Evolutionary conservation across 352 stramenopile species (phyloP).

Genomic region (Globisporangium cylindrosporum): DNA sequence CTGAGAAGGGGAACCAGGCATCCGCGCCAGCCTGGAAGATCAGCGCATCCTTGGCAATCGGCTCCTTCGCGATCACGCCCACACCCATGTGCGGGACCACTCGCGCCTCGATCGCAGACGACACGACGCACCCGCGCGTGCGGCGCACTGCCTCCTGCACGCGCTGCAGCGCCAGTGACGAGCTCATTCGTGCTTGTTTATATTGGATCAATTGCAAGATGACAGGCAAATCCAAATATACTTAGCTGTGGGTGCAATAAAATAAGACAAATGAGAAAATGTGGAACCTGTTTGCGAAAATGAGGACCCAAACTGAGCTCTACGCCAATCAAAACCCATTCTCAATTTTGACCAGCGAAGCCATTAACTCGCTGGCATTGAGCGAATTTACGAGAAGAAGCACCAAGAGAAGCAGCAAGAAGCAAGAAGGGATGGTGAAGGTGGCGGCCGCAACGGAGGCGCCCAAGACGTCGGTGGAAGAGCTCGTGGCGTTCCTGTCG

Average conservation of each 20-base stretch:
- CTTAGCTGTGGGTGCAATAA: neutral
- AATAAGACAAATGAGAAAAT: neutral
- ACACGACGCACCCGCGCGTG: constrained; percentile 48
- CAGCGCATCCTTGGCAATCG: constrained; percentile 55
- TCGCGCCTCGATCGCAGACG: constrained; percentile 45
- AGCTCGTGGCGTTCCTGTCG: constrained; percentile 80
- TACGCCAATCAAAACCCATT: constrained; percentile 4
- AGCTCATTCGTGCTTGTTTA: neutral
- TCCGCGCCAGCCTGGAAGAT: constrained; percentile 59
- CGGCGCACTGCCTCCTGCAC: constrained; percentile 55
- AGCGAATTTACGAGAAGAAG: constrained; percentile 6
- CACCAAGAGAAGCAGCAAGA: neutral
- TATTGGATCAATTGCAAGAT: neutral
- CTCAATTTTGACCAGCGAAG: constrained; percentile 14
- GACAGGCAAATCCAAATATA: neutral
- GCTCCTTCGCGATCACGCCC: constrained; percentile 51
- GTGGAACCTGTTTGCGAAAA: neutral
- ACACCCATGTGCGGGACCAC: constrained; percentile 57
- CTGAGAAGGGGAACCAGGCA: constrained; percentile 75
- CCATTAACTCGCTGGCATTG: neutral
- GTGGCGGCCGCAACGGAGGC: constrained; percentile 34
- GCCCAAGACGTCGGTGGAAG: constrained; percentile 74
- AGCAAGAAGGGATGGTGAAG: constrained; percentile 32
- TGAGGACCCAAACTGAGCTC: neutral
- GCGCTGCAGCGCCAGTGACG: constrained; percentile 32